Evolutionary conservation across 2,329 filamentous ascomycete species (phyloP).

Genomic region (Diaporthe amygdali): DNA sequence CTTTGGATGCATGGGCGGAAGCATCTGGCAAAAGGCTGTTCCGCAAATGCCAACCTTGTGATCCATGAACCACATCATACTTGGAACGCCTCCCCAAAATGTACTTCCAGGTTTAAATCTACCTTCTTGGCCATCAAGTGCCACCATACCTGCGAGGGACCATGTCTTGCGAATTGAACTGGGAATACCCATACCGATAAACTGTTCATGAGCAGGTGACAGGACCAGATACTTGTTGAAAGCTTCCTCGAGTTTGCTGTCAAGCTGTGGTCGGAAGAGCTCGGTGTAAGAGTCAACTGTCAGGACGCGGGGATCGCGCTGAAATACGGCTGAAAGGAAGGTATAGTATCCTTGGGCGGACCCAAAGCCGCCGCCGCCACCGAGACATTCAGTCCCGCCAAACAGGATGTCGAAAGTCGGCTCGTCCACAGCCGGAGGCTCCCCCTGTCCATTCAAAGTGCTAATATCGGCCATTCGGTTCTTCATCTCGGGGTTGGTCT

Average conservation of each 20-base stretch:
- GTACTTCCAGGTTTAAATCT: slow-evolving; percentile 27
- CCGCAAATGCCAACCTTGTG: slow-evolving; percentile 31
- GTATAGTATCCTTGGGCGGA: slow-evolving; percentile 31
- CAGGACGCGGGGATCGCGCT: slow-evolving; percentile 31
- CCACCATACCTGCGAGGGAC: slow-evolving; percentile 33
- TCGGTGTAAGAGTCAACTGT: slow-evolving; percentile 29
- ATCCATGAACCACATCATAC: slow-evolving; percentile 34
- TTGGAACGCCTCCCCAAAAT: slow-evolving; percentile 32
- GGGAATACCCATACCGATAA: slow-evolving; percentile 29
- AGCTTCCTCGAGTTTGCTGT: slow-evolving; percentile 29
- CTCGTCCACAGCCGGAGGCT: slow-evolving; percentile 29
- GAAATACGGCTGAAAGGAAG: slow-evolving; percentile 31
- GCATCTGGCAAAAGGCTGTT: slow-evolving; percentile 30
- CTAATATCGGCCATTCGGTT: slow-evolving; percentile 30
- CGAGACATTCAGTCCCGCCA: slow-evolving; percentile 30
- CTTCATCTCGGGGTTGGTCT: slow-evolving; percentile 29
- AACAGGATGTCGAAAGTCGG: slow-evolving; percentile 27
- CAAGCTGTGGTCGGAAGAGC: slow-evolving; percentile 34
- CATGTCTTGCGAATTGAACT: slow-evolving; percentile 29
- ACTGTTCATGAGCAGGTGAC: slow-evolving; percentile 24
- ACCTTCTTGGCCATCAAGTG: slow-evolving; percentile 30
- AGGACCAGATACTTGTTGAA: slow-evolving; percentile 31
- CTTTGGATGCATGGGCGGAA: slow-evolving; percentile 30
- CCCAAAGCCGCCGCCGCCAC: slow-evolving; percentile 29
- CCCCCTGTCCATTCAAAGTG: slow-evolving; percentile 28